Evolutionary conservation across 345 rosid genomes (phyloP), one percentile per base, ranked within the genome.

Genomic region (Psidium guajava): DNA sequence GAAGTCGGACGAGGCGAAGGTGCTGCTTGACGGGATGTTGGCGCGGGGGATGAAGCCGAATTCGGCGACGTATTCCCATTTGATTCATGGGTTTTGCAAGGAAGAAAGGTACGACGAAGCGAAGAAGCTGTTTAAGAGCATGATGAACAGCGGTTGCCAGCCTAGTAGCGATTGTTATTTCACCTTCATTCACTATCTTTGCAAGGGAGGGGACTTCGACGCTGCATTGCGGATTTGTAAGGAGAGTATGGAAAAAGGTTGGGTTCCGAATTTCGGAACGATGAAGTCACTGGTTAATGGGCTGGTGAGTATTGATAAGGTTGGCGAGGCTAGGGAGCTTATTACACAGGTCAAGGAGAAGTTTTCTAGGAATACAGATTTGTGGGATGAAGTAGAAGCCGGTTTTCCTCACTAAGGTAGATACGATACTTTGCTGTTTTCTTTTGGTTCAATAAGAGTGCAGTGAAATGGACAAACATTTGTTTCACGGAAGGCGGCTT

Each of bases 321-420:
- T 94, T 5, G 91, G 87, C 2, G 96, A 95, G 89, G 99, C 98
- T 0, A 91, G 89, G 69, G 92, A 90, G 85, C 92, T 95, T 28
- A 86, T 93, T 51, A 87, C 75, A 84, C 85, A 87, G 54, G 87
- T 97, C 58, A 96, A 95, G 91, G 89, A 89, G 90, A 91, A 84
- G 89, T 92, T 97, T 87, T 11, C 90, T 1, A 92, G 87, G 87
- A 93, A 89, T 25, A 86, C 61, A 6, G 92, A 90, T 81, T 44
- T 88, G 90, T 97, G 99, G 99, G 89, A 92, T 83, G 99, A 95
- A 87, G 87, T 97, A 7, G 98, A 95, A 90, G 95, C 97, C 3
- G 91, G 85, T 32, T 91, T 91, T 89, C 90, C 95, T 2, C 92
- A 87, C 69, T 92, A 89, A 91, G 54, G 87, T 74, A 85, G 49